Percentiles rank a stretch among this genome's conserved stretches.
Conservation (phyloP, 768 basidiomycete genomes). For the Lentinula guzmanii region DNA sequence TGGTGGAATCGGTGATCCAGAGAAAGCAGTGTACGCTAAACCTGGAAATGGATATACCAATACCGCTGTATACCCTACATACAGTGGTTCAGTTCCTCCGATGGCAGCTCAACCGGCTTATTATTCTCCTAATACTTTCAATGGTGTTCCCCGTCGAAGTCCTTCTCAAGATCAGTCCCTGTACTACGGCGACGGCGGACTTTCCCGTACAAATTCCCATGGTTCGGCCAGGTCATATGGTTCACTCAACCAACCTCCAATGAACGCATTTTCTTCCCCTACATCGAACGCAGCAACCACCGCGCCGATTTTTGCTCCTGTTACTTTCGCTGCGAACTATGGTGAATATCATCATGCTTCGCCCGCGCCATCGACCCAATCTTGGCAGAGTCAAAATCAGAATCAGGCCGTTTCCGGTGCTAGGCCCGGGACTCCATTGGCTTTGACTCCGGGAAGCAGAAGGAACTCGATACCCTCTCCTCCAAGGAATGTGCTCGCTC, state of each 20-base stretch:
- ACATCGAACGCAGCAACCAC: neutral
- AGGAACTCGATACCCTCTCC: neutral
- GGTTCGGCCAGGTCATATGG: neutral
- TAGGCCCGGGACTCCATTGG: neutral
- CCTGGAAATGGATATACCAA: neutral
- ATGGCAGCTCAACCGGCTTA: neutral
- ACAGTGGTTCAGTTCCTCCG: neutral
- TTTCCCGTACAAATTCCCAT: neutral
- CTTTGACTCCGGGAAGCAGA: conserved; percentile 1
- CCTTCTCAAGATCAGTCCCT: neutral
- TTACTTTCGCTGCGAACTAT: neutral
- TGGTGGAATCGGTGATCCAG: neutral
- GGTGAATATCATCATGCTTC: neutral
- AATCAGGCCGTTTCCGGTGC: neutral
- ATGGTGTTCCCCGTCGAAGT: neutral
- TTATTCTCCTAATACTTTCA: neutral
- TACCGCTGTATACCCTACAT: neutral
- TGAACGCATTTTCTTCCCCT: neutral
- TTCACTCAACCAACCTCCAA: neutral
- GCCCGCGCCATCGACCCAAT: neutral
- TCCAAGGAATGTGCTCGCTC: neutral
- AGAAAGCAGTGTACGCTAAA: neutral
- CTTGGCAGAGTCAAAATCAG: neutral
- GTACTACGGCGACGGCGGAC: neutral
- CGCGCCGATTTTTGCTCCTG: neutral